Evolutionary conservation across 164 flowering plant genomes (phyloP).

Genomic region (Saururus chinensis): DNA sequence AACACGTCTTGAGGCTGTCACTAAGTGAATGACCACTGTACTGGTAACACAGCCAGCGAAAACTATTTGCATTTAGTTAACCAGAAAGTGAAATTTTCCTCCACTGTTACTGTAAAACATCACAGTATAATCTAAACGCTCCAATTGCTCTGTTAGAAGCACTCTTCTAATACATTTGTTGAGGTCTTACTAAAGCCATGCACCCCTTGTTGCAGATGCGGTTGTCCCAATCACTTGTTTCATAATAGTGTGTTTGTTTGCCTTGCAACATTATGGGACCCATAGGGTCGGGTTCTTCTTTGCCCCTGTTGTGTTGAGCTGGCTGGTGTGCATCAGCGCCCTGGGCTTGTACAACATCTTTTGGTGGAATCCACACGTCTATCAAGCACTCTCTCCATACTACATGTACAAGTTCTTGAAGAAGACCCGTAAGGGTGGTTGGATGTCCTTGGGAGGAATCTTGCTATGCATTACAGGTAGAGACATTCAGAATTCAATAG

Average conservation of each 20-base stretch:
- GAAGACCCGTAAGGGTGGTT: conserved; percentile 76
- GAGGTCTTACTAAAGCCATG: too few species aligned
- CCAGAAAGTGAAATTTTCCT: too few species aligned
- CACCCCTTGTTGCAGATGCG: conserved; percentile 65
- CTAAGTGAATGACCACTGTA: too few species aligned
- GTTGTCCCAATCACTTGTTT: conserved; percentile 75
- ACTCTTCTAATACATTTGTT: too few species aligned
- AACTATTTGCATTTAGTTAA: too few species aligned
- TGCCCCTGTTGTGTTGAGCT: conserved; percentile 74
- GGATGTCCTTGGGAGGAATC: conserved; percentile 97
- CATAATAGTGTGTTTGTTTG: conserved; percentile 63
- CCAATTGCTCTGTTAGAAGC: too few species aligned
- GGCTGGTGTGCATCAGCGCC: conserved; percentile 84
- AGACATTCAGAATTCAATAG: neutral
- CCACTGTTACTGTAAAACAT: too few species aligned
- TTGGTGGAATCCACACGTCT: conserved; percentile 75
- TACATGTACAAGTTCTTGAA: conserved; percentile 88
- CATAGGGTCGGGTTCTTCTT: conserved; percentile 83
- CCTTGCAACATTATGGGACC: conserved; percentile 82
- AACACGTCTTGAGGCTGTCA: too few species aligned
- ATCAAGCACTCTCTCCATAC: conserved; percentile 86
- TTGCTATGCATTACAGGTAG: conserved; percentile 87
- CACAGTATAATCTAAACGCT: too few species aligned
- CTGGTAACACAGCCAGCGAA: too few species aligned
- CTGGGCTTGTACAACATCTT: conserved; percentile 81